Evolutionary conservation across 2,329 filamentous ascomycete species (phyloP).

Genomic region (Nothomitra cinnamomea): DNA sequence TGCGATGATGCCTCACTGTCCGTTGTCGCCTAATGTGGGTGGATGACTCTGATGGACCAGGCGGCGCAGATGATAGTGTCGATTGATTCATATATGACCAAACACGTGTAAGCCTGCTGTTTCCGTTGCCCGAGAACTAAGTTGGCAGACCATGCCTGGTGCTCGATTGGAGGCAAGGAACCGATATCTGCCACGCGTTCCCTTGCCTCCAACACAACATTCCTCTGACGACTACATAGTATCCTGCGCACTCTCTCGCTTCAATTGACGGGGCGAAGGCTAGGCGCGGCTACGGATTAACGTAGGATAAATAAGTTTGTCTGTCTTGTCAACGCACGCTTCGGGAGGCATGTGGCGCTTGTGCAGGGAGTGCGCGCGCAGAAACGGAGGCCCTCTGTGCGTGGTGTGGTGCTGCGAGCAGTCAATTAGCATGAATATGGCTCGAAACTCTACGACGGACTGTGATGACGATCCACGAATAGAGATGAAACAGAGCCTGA

Average conservation of each 20-base stretch:
- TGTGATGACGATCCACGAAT: slow-evolving; percentile 1
- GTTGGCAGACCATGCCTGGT: neutral
- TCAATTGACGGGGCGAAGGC: no score
- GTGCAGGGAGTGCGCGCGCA: no score
- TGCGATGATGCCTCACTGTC: neutral
- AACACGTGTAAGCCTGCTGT: slow-evolving; percentile 3
- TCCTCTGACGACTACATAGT: no score
- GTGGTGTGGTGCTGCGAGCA: no score
- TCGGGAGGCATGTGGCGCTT: no score
- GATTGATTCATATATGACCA: slow-evolving; percentile 3
- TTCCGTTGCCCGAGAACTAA: neutral
- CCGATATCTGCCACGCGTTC: slow-evolving; percentile 2
- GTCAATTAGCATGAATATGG: no score
- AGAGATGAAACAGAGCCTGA: slow-evolving; percentile 2
- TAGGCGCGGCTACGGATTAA: no score
- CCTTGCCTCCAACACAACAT: neutral
- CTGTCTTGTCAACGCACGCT: no score
- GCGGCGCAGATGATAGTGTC: neutral
- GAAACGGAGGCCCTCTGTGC: no score
- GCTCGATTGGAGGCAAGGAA: slow-evolving; percentile 2
- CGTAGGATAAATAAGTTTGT: no score
- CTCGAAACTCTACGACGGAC: neutral
- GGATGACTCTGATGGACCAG: neutral
- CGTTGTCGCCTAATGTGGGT: neutral
- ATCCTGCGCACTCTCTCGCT: no score